Evolutionary conservation across 805 yeast genomes (phyloP), one percentile per base, ranked within the genome.

Genomic region (Nakazawaea ernobii): DNA sequence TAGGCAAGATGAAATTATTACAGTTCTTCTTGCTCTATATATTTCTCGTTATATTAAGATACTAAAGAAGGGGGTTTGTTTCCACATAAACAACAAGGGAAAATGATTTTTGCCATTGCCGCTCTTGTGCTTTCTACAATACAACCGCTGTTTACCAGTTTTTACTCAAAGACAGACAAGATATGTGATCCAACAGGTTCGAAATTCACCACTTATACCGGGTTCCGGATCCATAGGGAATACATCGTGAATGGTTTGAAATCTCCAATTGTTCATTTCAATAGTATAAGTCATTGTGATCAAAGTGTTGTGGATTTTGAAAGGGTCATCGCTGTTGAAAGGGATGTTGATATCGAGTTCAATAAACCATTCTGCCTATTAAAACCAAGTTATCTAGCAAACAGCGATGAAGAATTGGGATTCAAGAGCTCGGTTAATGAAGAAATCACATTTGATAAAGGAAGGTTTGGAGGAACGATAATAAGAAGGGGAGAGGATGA

Each of bases 171-270:
- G 45, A 63, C 56, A 42, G 66, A 60, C 49, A 65, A 55, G 46
- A 53, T 57, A 2, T 73, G 78, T 55, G 67, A 68, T 48, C 63
- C 69, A 13, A 27, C 50, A n/a, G 57, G 58, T 9, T 46, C 49
- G 0, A 54, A 60, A 29, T 47, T 52, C 32, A 44, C 63, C 10
- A 71, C 75, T 0, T 82, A 73, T 53, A 69, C 81, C 0, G 89
- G 89, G 0, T 77, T 80, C 54, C 74, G 75, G 47, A 62, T 82
- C 2, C 73, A 73, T 43, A 66, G 82, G 43, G 71, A 74, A 17
- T 74, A 73, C 49, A 66, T 71, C 20, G 57, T 73, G 24, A 73
- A 70, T 40, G 59, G 66, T 29, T 45, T 65, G 20, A 40, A 61
- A 45, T 62, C 71, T 35, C 69, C 73, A 7, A 53, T 69, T 48